phyloP scores from a whole-genome alignment of 2,329 filamentous ascomycete species.

The Phoma sp. region DNA sequence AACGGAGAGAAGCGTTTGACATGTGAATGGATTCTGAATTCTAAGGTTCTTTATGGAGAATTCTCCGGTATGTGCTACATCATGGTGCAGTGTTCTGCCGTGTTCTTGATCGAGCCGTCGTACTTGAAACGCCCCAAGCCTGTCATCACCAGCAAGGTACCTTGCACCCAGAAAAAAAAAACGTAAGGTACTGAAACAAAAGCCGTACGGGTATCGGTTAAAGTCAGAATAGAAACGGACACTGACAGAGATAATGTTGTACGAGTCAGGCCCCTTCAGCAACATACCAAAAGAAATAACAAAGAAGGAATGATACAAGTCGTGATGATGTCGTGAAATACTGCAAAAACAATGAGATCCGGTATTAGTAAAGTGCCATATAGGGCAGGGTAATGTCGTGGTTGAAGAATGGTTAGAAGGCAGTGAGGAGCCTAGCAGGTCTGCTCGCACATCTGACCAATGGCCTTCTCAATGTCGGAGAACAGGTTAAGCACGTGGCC shows the following conservation, averaged over 20 bases:
- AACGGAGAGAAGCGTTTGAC: slow-evolving; percentile 7
- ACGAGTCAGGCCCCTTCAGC: too few relatives aligned
- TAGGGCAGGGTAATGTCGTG: slow-evolving; percentile 18
- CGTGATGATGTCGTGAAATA: slow-evolving; percentile 32
- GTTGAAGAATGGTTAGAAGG: slow-evolving; percentile 16
- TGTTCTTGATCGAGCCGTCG: slow-evolving; percentile 22
- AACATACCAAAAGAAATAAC: not conserved
- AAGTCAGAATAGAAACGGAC: slow-evolving; percentile 22
- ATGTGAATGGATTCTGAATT: slow-evolving; percentile 30
- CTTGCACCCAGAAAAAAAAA: slow-evolving; percentile 20
- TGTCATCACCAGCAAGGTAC: slow-evolving; percentile 16
- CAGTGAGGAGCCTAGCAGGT: slow-evolving; percentile 34
- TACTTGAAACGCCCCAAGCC: slow-evolving; percentile 37
- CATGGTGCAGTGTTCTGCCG: slow-evolving; percentile 29
- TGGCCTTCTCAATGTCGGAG: slow-evolving; percentile 51
- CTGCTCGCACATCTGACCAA: slow-evolving; percentile 52
- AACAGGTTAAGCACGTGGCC: slow-evolving; percentile 51
- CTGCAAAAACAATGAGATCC: slow-evolving; percentile 1
- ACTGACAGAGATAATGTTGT: too few relatives aligned
- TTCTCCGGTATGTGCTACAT: slow-evolving; percentile 33
- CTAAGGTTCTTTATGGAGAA: slow-evolving; percentile 29
- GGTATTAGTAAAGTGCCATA: slow-evolving; percentile 32
- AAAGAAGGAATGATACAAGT: slow-evolving; percentile 21
- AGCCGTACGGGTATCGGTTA: slow-evolving; percentile 39
- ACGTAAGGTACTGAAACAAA: slow-evolving; percentile 27